Evolutionary conservation across 495 filamentous ascomycete species (phyloP).

Genomic region (Glonium stellatum): DNA sequence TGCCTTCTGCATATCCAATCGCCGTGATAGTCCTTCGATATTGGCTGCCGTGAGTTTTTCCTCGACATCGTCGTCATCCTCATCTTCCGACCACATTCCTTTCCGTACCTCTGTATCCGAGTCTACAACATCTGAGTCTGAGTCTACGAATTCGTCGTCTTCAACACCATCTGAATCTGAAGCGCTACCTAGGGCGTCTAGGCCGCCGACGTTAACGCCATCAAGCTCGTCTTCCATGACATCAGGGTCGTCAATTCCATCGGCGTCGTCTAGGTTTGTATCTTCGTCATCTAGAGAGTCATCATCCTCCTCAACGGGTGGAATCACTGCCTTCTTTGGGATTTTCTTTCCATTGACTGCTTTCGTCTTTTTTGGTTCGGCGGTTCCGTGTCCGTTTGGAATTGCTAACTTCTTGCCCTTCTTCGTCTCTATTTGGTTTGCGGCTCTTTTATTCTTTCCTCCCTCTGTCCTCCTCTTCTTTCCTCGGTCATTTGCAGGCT

Average conservation of each 20-base stretch:
- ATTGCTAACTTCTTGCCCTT: not conserved
- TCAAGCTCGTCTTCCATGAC: conserved; percentile 41
- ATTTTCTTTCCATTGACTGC: conserved; percentile 35
- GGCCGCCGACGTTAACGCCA: conserved; percentile 28
- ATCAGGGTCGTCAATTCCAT: conserved; percentile 45
- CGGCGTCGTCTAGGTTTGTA: conserved; percentile 28
- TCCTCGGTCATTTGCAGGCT: conserved; percentile 25
- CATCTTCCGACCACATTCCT: conserved; percentile 86
- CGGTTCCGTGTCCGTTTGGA: not conserved
- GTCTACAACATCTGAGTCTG: conserved; percentile 18
- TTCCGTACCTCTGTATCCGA: conserved; percentile 33
- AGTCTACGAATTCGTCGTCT: conserved; percentile 42
- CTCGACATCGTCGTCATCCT: conserved; percentile 81
- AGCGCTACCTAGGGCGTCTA: conserved; percentile 39
- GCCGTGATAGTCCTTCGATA: conserved; percentile 81
- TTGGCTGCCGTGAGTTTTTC: conserved; percentile 93
- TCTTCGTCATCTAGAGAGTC: conserved; percentile 12
- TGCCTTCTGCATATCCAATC: conserved; percentile 64
- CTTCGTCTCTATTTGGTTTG: not conserved
- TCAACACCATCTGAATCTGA: conserved; percentile 34
- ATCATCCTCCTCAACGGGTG: conserved; percentile 15
- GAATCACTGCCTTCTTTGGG: conserved; percentile 24
- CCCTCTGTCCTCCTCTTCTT: conserved; percentile 19
- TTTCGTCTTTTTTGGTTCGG: conserved; percentile 6
- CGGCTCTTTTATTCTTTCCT: conserved; percentile 3